Evolutionary conservation across 495 filamentous ascomycete genomes (phyloP).

Genomic region (Aspergillus campestris): DNA sequence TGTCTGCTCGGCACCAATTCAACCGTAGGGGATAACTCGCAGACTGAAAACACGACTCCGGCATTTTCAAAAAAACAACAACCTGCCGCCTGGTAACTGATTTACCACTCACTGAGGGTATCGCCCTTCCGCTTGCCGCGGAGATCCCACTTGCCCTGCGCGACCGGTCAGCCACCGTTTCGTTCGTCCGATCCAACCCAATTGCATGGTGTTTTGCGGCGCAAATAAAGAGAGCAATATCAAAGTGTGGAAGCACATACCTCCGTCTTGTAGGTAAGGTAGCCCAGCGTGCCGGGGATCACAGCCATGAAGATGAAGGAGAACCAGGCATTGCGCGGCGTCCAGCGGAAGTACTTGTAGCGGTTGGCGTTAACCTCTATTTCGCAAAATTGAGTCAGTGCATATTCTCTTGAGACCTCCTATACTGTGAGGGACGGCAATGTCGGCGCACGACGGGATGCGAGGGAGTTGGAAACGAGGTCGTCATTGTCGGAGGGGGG

Average conservation of each 20-base stretch:
- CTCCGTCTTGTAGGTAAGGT: constrained; percentile 67
- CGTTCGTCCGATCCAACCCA: constrained; percentile 9
- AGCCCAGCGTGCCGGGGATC: constrained; percentile 60
- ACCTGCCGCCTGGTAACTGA: background rate
- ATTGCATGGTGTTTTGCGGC: no score
- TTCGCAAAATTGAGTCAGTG: constrained; percentile 12
- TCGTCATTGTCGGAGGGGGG: constrained; percentile 5
- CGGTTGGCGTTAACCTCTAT: constrained; percentile 79
- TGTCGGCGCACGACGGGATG: background rate
- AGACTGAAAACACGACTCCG: no score
- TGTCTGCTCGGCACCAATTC: no score
- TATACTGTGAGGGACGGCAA: background rate
- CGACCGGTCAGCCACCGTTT: background rate
- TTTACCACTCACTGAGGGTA: constrained; percentile 63
- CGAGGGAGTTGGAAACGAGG: background rate
- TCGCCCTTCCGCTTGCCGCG: constrained; percentile 85
- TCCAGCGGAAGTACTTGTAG: constrained; percentile 95
- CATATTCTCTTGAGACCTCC: background rate
- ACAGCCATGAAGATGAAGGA: constrained; percentile 63
- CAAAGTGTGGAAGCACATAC: constrained; percentile 44
- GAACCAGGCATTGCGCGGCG: constrained; percentile 66
- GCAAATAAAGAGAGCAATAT: background rate
- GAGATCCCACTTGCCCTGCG: constrained; percentile 75
- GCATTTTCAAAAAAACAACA: no score
- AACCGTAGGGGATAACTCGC: background rate